A percentile compares a stretch with the other conserved stretches of the same genome.
These are phyloP conservation scores for Xerocomus potaroensis DNA, from an alignment of 768 basidiomycete genomes.

Conservation along the genomic window DNA sequence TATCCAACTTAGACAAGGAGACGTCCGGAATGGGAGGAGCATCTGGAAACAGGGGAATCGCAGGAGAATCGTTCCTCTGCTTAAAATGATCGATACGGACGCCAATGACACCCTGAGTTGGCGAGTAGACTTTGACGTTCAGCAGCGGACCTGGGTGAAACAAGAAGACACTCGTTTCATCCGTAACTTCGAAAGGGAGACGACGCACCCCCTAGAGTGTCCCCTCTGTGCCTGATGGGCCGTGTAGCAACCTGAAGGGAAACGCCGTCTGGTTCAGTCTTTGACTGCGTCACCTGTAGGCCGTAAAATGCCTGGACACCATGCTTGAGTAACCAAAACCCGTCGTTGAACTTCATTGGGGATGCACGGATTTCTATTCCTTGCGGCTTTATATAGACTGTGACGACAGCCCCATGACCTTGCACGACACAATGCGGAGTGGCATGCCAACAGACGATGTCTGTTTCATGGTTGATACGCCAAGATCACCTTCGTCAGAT, in stretches of 20 bases:
- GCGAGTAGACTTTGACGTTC: constrained; percentile 47
- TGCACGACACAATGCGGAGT: not conserved
- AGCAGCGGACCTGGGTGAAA: constrained; percentile 9
- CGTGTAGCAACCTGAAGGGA: constrained; percentile 58
- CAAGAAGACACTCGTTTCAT: not conserved
- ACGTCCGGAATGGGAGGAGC: constrained; percentile 45
- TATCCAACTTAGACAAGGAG: constrained; percentile 26
- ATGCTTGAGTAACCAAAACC: constrained; percentile 63
- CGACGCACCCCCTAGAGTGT: constrained; percentile 51
- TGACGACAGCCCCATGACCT: no score
- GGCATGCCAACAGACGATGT: no score
- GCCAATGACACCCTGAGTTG: constrained; percentile 51
- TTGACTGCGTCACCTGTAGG: constrained; percentile 53
- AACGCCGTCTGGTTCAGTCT: constrained; percentile 43
- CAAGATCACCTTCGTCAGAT: no score
- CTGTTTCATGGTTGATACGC: no score
- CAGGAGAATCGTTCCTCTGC: constrained; percentile 38
- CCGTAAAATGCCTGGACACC: constrained; percentile 60
- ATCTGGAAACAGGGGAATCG: constrained; percentile 62
- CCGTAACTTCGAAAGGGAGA: not conserved
- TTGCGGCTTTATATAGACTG: not conserved
- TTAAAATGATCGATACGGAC: constrained; percentile 56
- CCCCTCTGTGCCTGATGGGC: constrained; percentile 58
- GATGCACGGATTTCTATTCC: not conserved
- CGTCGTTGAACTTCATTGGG: constrained; percentile 69